Base-by-base conservation (phyloP, 2,329 filamentous ascomycete species). In the Didymella exigua region DNA sequence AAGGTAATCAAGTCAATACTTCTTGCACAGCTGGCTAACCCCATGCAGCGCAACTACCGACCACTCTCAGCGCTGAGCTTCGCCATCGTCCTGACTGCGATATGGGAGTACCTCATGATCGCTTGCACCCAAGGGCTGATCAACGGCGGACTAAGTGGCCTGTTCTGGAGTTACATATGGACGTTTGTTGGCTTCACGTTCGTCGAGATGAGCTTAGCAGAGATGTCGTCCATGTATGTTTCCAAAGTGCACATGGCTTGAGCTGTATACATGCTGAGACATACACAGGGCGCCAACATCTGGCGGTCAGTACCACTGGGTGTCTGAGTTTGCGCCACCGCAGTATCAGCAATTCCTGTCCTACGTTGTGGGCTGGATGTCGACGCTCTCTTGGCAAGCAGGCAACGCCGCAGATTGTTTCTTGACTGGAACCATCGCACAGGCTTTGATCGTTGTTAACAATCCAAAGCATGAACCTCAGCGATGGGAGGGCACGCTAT, bases 401-500 rank as follows among this genome's bases (percentile, higher is more conserved):
- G 77, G 74, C 7, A 71, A 70, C 23, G 78, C 79, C 5, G 74
- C 73, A 5, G 75, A 75, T 2, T 72, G 73, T 0, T 80, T 78
- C 57, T 66, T 79, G 1, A 72, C 73, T 0, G 76, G 75, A 2
- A 77, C 74, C 0, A 64, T 79, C 21, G 76, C 80, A 23, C 77
- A 66, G 76, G 66, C 60, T 1, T 55, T 70, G 3, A 52, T 65
- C 2, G 54, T 64, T 3, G 62, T 81, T 33, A 79, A 76, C 47
- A 71, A 76, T 21, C 71, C 73, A 0, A 60, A 65, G 3, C 81
- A 80, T 48, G 59, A 60, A 0, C 68, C 70, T 0, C 59, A 75
- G 10, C 65, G 66, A 29, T 82, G 79, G 79, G 78, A 84, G 14
- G 45, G 71, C 2, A 82, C 81, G 0, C 66, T 84, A 1, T 65